Base-by-base conservation (phyloP, 2,329 filamentous ascomycete genomes). In the Pseudofabraea citricarpa region DNA sequence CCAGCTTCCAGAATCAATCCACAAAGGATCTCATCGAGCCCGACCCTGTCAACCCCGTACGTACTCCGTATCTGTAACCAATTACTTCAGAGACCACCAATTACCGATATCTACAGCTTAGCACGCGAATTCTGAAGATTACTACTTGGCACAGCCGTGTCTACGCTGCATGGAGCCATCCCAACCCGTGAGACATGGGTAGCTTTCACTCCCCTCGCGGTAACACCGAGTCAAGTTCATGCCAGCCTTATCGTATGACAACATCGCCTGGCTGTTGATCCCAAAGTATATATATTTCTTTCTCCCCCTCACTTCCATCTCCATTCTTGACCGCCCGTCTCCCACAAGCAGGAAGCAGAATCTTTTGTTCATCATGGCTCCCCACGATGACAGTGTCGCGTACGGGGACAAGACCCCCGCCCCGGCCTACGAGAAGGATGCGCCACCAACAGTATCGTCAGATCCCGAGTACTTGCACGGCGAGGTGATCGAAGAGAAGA, bases 401-500 rank as follows among this genome's bases (percentile, higher is more conserved):
- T 19, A 18, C 23, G 35, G 21, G 9, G 35, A 23, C 7, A 37
- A 37, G 19, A 15, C 15, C 9, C 10, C 19, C 20, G 3, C 18
- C 7, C 35, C 35, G 20, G 7, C 35, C 20, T 37, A 37, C 18
- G 19, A 37, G 35, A 37, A 37, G 35, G 35, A 16, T 18, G n/a
- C 18, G 12, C n/a, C 16, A 3, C 16, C 20, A 12, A 22, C 35
- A 2, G 21, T 22, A 18, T 37, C 19, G 8, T 22, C 18, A n/a
- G 35, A 37, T 22, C 35, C 35, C 21, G 35, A 37, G 21, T 37
- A 23, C 23, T 18, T 8, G n/a, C n/a, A 19, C 2, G 35, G 35
- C 18, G 35, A 37, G 19, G 16, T 37, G 16, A 20, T 37, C 10
- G 35, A 29, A n/a, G 26, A 37, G 35, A 37, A 45, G 13, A 57